Evolutionary conservation across 1,284 basidiomycete genomes (phyloP).

Genomic region (Pisolithus thermaeus): DNA sequence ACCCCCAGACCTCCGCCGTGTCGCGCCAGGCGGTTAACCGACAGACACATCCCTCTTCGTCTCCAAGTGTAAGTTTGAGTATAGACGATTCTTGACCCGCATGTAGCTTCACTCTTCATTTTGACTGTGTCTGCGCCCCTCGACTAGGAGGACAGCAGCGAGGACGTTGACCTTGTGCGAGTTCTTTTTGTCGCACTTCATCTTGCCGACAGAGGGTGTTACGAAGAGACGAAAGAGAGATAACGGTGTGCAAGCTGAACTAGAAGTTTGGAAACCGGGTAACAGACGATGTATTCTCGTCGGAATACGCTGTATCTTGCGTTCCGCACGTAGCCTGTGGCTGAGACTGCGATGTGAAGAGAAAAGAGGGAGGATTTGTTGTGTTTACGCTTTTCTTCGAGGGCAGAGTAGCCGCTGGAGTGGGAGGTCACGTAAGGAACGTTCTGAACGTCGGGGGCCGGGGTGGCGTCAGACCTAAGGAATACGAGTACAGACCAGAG

Average conservation of each 20-base stretch:
- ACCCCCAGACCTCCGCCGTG: no score
- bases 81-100: no score
- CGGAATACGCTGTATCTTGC: constrained; percentile 40
- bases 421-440: constrained; percentile 52
- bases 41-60: no score
- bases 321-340: constrained; percentile 37
- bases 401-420: constrained; percentile 17
- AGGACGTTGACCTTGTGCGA: constrained; percentile 49
- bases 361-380: constrained; percentile 15
- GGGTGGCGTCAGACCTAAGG: background rate
- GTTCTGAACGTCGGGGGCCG: constrained; percentile 28
- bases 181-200: constrained; percentile 12
- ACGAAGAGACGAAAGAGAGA: constrained; percentile 32
- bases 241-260: constrained; percentile 39
- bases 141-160: constrained; percentile 63
- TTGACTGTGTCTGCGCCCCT: constrained; percentile 60
- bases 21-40: no score
- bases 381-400: no score
- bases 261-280: constrained; percentile 60
- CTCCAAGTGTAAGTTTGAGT: no score
- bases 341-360: constrained; percentile 28
- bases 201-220: constrained; percentile 2
- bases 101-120: constrained; percentile 49
- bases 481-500: background rate
- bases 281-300: constrained; percentile 34